A percentile compares a stretch with the other conserved stretches of the same genome.
Conservation (phyloP, 2,329 filamentous ascomycete genomes). For the Colletotrichum brevisporum region DNA sequence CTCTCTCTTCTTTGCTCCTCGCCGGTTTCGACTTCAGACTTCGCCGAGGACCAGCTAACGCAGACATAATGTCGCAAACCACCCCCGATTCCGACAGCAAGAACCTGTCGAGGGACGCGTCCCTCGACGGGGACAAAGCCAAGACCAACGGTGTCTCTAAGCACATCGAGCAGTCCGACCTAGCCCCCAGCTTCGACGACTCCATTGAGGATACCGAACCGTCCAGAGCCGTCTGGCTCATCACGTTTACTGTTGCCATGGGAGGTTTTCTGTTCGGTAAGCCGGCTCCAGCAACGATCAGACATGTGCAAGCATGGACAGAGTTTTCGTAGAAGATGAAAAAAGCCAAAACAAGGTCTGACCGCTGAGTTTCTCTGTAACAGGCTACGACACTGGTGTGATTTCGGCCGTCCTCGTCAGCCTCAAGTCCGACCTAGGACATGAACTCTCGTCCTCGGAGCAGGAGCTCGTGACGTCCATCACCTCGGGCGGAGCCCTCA, state of each 20-base stretch:
- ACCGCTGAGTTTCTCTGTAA: neutral
- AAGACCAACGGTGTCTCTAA: slow-evolving; percentile 12
- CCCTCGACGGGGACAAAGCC: slow-evolving; percentile 20
- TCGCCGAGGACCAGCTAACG: neutral
- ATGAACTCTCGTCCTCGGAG: slow-evolving; percentile 57
- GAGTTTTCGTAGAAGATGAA: neutral
- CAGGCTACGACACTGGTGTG: slow-evolving; percentile 64
- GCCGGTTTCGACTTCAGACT: fast-evolving
- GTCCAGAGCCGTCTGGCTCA: slow-evolving; percentile 46
- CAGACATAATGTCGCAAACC: slow-evolving; percentile 17
- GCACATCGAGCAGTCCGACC: slow-evolving; percentile 45
- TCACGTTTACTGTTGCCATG: slow-evolving; percentile 47
- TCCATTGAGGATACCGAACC: slow-evolving; percentile 46
- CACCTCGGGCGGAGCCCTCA: slow-evolving; percentile 62
- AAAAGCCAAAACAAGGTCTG: neutral
- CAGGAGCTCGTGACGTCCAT: slow-evolving; percentile 68
- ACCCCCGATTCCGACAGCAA: slow-evolving; percentile 17
- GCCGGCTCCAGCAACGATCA: neutral
- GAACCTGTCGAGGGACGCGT: slow-evolving; percentile 11
- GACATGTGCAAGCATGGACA: neutral
- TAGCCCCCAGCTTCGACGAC: slow-evolving; percentile 42
- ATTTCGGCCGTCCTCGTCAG: slow-evolving; percentile 63
- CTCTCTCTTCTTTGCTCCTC: neutral
- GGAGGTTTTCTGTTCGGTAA: slow-evolving; percentile 47
- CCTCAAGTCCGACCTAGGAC: slow-evolving; percentile 56